These are phyloP conservation scores for Leishmania turanica DNA, from an alignment of 208 protist species.

Conservation along the genomic window DNA sequence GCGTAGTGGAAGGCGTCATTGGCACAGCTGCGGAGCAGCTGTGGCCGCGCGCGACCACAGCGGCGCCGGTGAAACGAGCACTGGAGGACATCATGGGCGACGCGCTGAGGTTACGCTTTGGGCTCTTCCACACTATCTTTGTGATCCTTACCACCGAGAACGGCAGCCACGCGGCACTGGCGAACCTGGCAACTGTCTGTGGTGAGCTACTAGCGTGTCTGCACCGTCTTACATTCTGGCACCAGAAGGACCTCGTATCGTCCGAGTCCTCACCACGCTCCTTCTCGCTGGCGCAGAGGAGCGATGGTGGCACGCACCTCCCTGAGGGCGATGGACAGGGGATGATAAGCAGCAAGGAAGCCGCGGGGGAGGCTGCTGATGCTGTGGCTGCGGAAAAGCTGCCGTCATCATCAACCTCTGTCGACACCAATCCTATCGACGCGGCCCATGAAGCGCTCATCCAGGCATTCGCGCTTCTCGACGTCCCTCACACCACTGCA, in stretches of 20 bases:
- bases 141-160: conserved; percentile 8
- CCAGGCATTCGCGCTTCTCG: not conserved
- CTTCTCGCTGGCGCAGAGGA: not conserved
- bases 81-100: not conserved
- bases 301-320: not conserved
- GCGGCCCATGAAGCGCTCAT: not conserved
- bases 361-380: not conserved
- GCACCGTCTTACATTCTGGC: not conserved
- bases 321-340: not conserved
- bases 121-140: conserved; percentile 19
- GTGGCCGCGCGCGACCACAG: conserved; percentile 14
- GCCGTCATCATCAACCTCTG: not conserved
- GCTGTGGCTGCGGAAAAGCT: not conserved
- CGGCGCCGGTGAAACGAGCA: not conserved
- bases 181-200: not conserved
- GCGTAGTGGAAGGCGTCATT: conserved; percentile 27
- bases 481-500: not conserved
- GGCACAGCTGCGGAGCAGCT: conserved; percentile 8
- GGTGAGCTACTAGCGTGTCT: conserved; percentile 4
- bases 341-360: not conserved
- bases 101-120: conserved; percentile 16
- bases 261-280: not conserved
- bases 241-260: not conserved
- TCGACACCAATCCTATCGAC: not conserved
- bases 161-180: not conserved